phyloP scores from a whole-genome alignment of 176 grass and related monocot species.

The Oryza glumipatula region DNA sequence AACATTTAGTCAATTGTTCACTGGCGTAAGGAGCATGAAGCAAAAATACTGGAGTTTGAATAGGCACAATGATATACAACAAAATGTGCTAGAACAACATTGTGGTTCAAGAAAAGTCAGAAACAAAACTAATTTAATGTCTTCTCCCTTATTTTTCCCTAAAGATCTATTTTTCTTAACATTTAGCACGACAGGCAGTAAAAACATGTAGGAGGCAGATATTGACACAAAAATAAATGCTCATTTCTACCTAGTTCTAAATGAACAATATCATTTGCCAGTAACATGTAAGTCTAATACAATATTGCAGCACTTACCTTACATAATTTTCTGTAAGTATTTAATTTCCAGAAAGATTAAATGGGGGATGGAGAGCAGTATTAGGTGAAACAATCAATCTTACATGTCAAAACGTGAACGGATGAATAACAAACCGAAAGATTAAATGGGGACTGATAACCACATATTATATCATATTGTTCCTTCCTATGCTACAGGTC shows the following conservation, averaged over 20 bases:
- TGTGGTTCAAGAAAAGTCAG: not conserved
- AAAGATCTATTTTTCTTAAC: not conserved
- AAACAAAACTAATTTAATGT: not conserved
- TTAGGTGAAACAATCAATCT: not conserved
- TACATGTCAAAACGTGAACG: not conserved
- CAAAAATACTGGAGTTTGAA: conserved; percentile 12
- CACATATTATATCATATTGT: not conserved
- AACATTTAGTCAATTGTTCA: not conserved
- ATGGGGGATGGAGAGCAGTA: not conserved
- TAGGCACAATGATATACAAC: not conserved
- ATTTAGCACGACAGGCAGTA: not conserved
- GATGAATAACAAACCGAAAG: not conserved
- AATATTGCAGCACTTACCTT: not conserved
- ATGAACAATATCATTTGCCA: not conserved
- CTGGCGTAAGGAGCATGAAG: not conserved
- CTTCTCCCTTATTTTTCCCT: too few relatives aligned
- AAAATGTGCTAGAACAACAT: conserved; percentile 6
- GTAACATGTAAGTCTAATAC: not conserved
- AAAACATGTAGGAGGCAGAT: not conserved
- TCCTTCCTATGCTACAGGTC: not conserved
- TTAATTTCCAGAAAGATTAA: not conserved
- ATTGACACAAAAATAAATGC: not conserved
- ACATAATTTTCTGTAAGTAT: not conserved
- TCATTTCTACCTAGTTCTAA: not conserved
- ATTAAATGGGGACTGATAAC: conserved; percentile 4